These are phyloP conservation scores for Neofusicoccum umdonicola DNA, from an alignment of 2,329 filamentous ascomycete species.

Conservation along the genomic window DNA sequence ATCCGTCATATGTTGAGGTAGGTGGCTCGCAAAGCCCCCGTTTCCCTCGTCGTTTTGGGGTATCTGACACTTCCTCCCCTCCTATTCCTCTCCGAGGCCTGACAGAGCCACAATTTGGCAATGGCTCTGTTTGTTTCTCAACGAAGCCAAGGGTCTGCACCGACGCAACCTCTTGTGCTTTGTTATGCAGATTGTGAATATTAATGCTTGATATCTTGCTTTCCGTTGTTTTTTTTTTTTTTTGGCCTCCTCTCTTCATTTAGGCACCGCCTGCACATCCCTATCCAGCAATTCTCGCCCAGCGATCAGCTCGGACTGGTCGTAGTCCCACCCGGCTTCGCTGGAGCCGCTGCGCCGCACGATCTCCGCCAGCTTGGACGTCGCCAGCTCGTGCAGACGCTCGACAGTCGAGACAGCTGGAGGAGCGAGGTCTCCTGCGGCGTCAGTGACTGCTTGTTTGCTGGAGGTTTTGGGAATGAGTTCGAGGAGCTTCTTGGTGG, in stretches of 20 bases:
- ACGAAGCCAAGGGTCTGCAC: no score
- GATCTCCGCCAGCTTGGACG: conserved; percentile 73
- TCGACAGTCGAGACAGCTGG: conserved; percentile 61
- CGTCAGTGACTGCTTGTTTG: conserved; percentile 28
- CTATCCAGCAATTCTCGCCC: conserved; percentile 65
- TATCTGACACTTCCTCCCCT: no score
- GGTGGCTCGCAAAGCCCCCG: no score
- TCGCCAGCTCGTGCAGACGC: conserved; percentile 69
- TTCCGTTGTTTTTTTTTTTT: neutral
- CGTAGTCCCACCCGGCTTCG: conserved; percentile 72
- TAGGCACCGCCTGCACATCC: conserved; percentile 33
- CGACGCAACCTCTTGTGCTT: no score
- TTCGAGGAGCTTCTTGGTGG: conserved; percentile 25
- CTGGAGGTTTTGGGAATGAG: conserved; percentile 23
- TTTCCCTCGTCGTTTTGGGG: no score
- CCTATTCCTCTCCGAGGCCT: no score
- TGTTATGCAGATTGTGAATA: neutral
- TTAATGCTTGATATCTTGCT: no score
- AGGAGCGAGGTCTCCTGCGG: conserved; percentile 42
- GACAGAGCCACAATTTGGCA: no score
- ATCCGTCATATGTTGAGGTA: no score
- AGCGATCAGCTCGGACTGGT: conserved; percentile 67
- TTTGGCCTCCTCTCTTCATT: neutral
- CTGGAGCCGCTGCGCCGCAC: conserved; percentile 61
- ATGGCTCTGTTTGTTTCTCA: no score